Conservation (phyloP, 2,329 filamentous ascomycete species). For the Stromatinia cepivora region DNA sequence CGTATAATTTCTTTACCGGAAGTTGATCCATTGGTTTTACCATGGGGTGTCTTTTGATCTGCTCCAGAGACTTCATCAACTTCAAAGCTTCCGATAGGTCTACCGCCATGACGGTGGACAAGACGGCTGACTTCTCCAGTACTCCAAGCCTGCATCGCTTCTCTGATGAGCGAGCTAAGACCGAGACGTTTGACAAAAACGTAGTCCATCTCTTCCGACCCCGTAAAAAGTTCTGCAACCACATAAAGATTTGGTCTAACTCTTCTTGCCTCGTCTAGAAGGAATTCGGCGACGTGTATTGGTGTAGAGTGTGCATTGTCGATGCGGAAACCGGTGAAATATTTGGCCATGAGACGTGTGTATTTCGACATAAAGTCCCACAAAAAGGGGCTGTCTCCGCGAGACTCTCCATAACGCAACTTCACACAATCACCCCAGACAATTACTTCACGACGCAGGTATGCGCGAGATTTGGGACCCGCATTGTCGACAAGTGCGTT, state of each 20-base stretch:
- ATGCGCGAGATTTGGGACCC: constrained; percentile 84
- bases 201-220: constrained; percentile 94
- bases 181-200: constrained; percentile 92
- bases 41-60: constrained; percentile 46
- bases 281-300: constrained; percentile 88
- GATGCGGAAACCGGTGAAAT: constrained; percentile 93
- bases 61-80: constrained; percentile 78
- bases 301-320: constrained; percentile 98
- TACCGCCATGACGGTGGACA: constrained; percentile 89
- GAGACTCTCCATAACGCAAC: constrained; percentile 79
- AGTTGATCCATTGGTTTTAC: constrained; percentile 39
- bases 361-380: constrained; percentile 97
- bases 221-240: constrained; percentile 92
- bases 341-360: constrained; percentile 86
- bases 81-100: constrained; percentile 95
- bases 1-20: constrained; percentile 57
- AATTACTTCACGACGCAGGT: constrained; percentile 92
- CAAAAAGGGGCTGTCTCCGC: constrained; percentile 84
- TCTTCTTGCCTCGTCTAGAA: constrained; percentile 88
- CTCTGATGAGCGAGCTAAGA: constrained; percentile 86
- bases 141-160: constrained; percentile 98
- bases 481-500: constrained; percentile 94
- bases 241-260: constrained; percentile 87
- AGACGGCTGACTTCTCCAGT: constrained; percentile 89
- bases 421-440: constrained; percentile 99